Evolutionary conservation across 345 rosid species (phyloP), one percentile per base, ranked within the genome.

Genomic region (Hibiscus mutabilis): DNA sequence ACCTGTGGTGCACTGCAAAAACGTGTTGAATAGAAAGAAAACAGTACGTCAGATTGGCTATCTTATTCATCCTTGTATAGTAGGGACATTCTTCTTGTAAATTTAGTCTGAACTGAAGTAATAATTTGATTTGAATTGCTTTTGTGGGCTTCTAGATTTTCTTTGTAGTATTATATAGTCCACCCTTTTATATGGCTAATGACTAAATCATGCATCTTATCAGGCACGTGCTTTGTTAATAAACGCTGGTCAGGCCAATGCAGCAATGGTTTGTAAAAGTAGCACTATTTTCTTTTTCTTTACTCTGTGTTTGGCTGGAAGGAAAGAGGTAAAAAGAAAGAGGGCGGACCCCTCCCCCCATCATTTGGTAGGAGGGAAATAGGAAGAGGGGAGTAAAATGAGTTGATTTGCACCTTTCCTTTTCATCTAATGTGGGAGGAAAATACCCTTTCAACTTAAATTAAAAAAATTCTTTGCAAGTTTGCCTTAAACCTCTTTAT

Each of bases 221-320:
- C 87, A 95, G 99, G 96, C 92, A 31, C 97, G 96, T 66, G 97
- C 96, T 9, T 96, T 95, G 72, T 77, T 95, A 77, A 85, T 95
- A 83, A 92, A 95, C 78, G 99, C 97, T 21, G 99, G 99, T 70
- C 99, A 95, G 73, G 99, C 99, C 68, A 95, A 95, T 87, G 99
- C 99, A 67, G 99, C 97, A 69, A 95, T 97, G 65, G 99, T 95
- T 25, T 77, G 22, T 74, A 31, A 40, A 44, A 49, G 21, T 58
- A 33, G 59, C 66, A 5, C 69, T 74, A 12, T 49, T 73, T 69
- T 33, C 21, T 13, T 25, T 62, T 24, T 77, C 63, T 64, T 56
- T 57, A 57, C 31, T 19, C 8, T 12, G 8, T 6, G n/a, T 53
- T 53, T 53, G 58, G 58, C 8, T 2, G 5, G 58, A 18, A 21